Base-by-base conservation (phyloP, 1,284 basidiomycete genomes). In the Cutaneotrichosporon sp. region DNA sequence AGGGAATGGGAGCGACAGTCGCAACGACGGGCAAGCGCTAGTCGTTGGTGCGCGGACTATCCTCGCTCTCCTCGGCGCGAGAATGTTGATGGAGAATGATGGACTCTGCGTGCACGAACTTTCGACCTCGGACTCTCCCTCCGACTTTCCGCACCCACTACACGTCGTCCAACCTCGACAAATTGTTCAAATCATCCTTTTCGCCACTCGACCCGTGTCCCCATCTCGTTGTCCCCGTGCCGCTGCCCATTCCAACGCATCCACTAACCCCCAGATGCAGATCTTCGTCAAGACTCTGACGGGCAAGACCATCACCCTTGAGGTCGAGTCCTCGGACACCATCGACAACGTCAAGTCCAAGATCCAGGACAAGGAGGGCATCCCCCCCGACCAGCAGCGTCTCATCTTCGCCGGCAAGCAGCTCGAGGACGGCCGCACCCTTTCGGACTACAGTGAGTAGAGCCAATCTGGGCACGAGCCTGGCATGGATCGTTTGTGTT, bases 381-480 rank as follows among this genome's bases (percentile, higher is more conserved):
- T 93, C 71, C 92, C 92, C 68, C 92, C 92, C 70, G 92, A 94
- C 83, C 92, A 95, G 82, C 92, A 95, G 80, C 90, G 92, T 76
- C 86, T 94, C 72, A 96, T 96, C 83, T 96, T 95, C 73, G 92
- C 91, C 70, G 91, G 92, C 72, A 96, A 95, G 86, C 92, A 96
- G 82, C 89, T 97, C 72, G 94, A 97, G 84, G 94, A 97, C 81
- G 94, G 94, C 67, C 90, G 93, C 76, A 97, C 93, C 50, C 85
- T 97, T 65, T 89, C 86, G 74, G 94, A 97, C 84, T 97, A 97
- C 85, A 96, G 78, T 79, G 74, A 66, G 78, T 77, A 50, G 52
- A 26, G 26, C 3, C 3, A 26, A 26, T 26, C 26, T 26, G 26
- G 34, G 32, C 26, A 50, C 30, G 13, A 16, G 38, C 38, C 36